Percentiles rank a stretch among this genome's conserved stretches.
phyloP scores from a whole-genome alignment of 1,284 basidiomycete genomes.

The Cutaneotrichosporon spelunceum region DNA sequence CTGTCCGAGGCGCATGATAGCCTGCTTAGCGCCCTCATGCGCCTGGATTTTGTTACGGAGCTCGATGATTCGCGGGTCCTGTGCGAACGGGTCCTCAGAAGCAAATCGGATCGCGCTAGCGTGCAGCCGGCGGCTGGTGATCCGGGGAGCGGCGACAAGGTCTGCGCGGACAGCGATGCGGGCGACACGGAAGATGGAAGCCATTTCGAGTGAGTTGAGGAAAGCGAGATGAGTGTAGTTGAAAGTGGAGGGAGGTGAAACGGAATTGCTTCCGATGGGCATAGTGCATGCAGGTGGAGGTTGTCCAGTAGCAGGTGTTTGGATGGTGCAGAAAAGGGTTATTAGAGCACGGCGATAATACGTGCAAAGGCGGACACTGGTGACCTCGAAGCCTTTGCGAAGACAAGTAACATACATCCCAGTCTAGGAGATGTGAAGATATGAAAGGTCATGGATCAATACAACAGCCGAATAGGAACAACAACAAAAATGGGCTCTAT shows the following conservation, averaged over 20 bases:
- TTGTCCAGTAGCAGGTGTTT: not conserved
- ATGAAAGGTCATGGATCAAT: too few relatives aligned
- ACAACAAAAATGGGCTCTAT: too few relatives aligned
- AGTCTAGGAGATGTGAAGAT: too few relatives aligned
- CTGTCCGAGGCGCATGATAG: slow-evolving; percentile 35
- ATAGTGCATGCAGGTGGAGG: slow-evolving; percentile 2
- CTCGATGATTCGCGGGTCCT: slow-evolving; percentile 35
- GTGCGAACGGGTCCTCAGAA: slow-evolving; percentile 20
- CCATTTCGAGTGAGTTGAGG: slow-evolving; percentile 12
- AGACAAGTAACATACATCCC: too few relatives aligned
- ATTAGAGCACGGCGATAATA: too few relatives aligned
- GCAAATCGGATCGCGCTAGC: slow-evolving; percentile 24
- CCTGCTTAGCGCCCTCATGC: slow-evolving; percentile 37
- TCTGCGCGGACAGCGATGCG: slow-evolving; percentile 2
- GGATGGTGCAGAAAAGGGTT: too few relatives aligned
- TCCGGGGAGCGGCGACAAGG: not conserved
- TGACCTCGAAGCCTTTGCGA: too few relatives aligned
- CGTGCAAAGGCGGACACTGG: too few relatives aligned
- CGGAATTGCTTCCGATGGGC: slow-evolving; percentile 6
- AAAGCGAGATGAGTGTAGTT: not conserved
- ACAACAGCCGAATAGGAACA: not conserved
- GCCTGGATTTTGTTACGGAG: slow-evolving; percentile 39
- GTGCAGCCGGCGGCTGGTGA: slow-evolving; percentile 18
- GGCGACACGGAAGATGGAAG: slow-evolving; percentile 10
- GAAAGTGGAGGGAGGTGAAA: not conserved